Base-by-base conservation (phyloP, 352 stramenopile genomes). In the Globisporangium iwayamae region DNA sequence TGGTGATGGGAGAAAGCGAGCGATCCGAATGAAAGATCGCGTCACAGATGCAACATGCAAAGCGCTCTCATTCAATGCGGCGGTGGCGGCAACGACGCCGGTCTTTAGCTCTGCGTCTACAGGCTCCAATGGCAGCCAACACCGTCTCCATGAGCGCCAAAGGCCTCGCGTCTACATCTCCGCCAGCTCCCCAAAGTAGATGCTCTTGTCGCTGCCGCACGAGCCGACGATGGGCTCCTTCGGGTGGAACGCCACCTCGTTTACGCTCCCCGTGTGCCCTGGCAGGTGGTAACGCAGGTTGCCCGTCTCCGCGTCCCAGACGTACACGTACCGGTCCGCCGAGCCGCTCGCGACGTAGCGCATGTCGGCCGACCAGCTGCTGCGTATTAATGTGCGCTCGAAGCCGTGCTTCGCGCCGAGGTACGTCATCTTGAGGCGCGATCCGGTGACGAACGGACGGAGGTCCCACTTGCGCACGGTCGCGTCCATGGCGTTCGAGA, bases 401-500 rank as follows among this genome's bases (percentile, higher is more conserved):
- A 96, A 94, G 75, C 87, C 92, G 78, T 98, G 95, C 66, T 89
- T 96, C 36, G 79, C 89, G 45, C 96, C 94, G 60, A 87, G 63
- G 59, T 79, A 94, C 46, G 76, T 80, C 36, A 64, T 86, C 56
- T 81, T 76, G 47, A 86, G 73, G 32, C 83, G 82, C 32, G 75
- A 71, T 28, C 76, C 75, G 51, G 69, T 74, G n/a, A 90, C 81
- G 56, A 92, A 98, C 11, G 94, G 92, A 11, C 92, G 85, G 60
- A 98, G 80, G 71, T 99, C 95, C 95, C 95, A 99, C 63, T 89
- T 89, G 58, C 84, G 78, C 47, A 98, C 67, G 0, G 85, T 97
- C 25, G 78, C 82, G 79, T 99, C 96, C 95, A 98, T 98, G 14
- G 83, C 90, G 72, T 98, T 98, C 20, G 88, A 97, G 36, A 99